Percentiles rank a stretch among this genome's conserved stretches.
Conservation (phyloP, 2,329 filamentous ascomycete genomes). For the Cladophialophora carrionii region DNA sequence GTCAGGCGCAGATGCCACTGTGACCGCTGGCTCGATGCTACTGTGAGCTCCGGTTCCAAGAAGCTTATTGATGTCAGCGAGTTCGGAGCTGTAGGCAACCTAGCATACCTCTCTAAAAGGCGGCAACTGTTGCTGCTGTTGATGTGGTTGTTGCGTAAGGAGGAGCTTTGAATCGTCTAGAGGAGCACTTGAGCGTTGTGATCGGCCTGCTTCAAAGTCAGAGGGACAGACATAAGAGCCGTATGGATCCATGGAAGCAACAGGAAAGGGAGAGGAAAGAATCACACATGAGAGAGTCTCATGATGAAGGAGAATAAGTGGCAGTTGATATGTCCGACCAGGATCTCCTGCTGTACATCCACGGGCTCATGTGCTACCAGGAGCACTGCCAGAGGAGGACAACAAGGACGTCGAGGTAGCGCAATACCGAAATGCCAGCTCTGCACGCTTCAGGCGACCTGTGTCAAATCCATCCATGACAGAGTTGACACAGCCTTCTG, state of each 20-base stretch:
- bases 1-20: not conserved
- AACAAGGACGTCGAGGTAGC: slow-evolving; percentile 23
- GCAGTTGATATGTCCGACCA: slow-evolving; percentile 29
- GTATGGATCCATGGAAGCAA: slow-evolving; percentile 32
- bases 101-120: slow-evolving; percentile 29
- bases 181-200: slow-evolving; percentile 13
- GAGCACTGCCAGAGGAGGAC: slow-evolving; percentile 24
- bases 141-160: slow-evolving; percentile 26
- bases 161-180: slow-evolving; percentile 11
- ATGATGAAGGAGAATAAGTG: slow-evolving; percentile 18
- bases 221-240: slow-evolving; percentile 25
- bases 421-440: slow-evolving; percentile 33
- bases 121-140: slow-evolving; percentile 30
- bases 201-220: slow-evolving; percentile 26
- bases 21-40: slow-evolving; percentile 2
- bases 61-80: slow-evolving; percentile 7
- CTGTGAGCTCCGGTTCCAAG: slow-evolving; percentile 12
- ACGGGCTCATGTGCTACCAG: slow-evolving; percentile 32
- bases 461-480: slow-evolving; percentile 31
- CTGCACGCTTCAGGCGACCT: slow-evolving; percentile 26
- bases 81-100: not conserved
- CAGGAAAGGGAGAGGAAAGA: slow-evolving; percentile 8
- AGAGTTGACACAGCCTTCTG: slow-evolving; percentile 29
- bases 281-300: slow-evolving; percentile 7
- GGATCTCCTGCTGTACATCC: slow-evolving; percentile 27